A percentile compares a stretch with the other conserved stretches of the same genome.
phyloP scores from a whole-genome alignment of 345 rosid species.

The Rhodamnia argentea region DNA sequence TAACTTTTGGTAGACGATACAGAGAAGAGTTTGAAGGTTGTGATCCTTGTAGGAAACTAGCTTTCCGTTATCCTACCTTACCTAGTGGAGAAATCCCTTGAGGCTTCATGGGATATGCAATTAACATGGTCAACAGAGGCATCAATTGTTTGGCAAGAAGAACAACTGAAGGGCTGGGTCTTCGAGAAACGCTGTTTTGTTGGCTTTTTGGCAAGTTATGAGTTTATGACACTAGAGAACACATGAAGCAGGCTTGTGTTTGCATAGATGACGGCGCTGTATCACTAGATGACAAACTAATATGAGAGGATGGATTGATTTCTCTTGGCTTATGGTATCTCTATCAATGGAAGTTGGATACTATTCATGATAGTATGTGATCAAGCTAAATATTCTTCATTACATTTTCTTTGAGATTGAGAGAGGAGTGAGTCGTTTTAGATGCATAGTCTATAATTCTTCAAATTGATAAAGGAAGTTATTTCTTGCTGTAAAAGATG shows the following conservation, averaged over 20 bases:
- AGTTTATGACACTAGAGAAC: conserved; percentile 48
- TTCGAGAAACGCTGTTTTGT: conserved; percentile 50
- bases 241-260: neutral
- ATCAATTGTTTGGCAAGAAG: neutral
- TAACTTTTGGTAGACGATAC: too few species aligned
- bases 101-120: conserved; percentile 59
- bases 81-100: conserved; percentile 9
- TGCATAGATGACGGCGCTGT: conserved; percentile 16
- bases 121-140: conserved; percentile 40
- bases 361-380: too few species aligned
- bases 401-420: neutral
- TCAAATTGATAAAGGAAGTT: neutral
- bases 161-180: conserved; percentile 25
- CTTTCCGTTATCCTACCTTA: too few species aligned
- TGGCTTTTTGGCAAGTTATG: conserved; percentile 38
- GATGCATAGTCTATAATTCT: neutral
- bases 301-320: conserved; percentile 27
- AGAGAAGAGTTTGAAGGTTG: too few species aligned
- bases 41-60: too few species aligned
- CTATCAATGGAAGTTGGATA: too few species aligned
- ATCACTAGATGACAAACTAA: conserved; percentile 51
- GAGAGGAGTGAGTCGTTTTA: neutral
- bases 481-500: neutral
- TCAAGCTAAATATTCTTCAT: too few species aligned
- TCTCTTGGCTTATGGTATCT: conserved; percentile 35